These are phyloP conservation scores for Xylaria venustula DNA, from an alignment of 495 filamentous ascomycete genomes.

Conservation along the genomic window DNA sequence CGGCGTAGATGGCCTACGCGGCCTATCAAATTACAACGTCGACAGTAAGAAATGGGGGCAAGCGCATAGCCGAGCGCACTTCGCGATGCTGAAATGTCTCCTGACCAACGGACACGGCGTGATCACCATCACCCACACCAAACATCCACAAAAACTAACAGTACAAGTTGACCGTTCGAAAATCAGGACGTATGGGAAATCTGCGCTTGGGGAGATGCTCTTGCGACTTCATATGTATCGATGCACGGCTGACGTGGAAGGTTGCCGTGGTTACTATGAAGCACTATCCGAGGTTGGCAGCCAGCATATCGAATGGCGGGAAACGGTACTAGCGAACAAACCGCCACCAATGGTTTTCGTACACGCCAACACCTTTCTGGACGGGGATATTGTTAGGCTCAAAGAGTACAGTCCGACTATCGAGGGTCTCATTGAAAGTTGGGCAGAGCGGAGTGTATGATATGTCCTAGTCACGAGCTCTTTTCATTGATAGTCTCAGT, in stretches of 20 bases:
- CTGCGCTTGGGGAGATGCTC: conserved; percentile 43
- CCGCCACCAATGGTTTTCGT: too few species aligned
- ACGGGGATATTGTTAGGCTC: too few species aligned
- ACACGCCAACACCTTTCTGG: too few species aligned
- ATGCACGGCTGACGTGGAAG: conserved; percentile 44
- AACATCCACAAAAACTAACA: conserved; percentile 16
- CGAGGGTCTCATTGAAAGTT: too few species aligned
- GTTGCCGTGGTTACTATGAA: conserved; percentile 40
- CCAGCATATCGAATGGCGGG: conserved; percentile 35
- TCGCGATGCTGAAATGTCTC: conserved; percentile 40
- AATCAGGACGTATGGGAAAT: conserved; percentile 39
- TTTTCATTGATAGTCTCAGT: too few species aligned
- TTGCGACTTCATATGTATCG: conserved; percentile 45
- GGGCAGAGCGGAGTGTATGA: too few species aligned
- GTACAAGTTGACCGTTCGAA: conserved; percentile 37
- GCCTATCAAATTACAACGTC: conserved; percentile 43
- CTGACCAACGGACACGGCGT: conserved; percentile 33
- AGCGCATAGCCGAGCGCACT: conserved; percentile 44
- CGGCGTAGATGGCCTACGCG: conserved; percentile 43
- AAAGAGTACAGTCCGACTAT: too few species aligned
- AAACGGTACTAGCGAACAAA: too few species aligned
- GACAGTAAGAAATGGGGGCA: conserved; percentile 47
- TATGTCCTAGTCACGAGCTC: too few species aligned
- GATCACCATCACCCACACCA: conserved; percentile 27
- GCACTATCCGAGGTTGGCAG: conserved; percentile 39